Base-by-base conservation (phyloP, 225 moss, liverwort and hornwort species). In the Sphagnum contortum region DNA sequence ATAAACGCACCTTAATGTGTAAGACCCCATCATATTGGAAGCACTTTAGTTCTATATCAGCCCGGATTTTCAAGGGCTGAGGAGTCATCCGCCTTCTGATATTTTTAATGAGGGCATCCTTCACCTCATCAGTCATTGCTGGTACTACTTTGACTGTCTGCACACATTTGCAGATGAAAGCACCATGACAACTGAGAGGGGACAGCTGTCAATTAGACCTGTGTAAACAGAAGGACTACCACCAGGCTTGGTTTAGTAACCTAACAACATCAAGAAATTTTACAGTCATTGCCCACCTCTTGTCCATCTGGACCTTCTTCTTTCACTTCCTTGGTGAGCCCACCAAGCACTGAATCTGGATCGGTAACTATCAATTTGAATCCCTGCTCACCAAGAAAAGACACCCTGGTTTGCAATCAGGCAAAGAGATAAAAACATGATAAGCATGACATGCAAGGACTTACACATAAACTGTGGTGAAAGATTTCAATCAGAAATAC, bases 41-140 rank as follows among this genome's bases (percentile, higher is more conserved):
- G 72, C 95, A 92, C 64, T 95, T 92, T 49, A 92, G 73, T 76
- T 95, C 95, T 8, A 95, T 83, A 76, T 95, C 95, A 29, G 95
- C 95, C 74, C 95, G 92, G 66, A 95, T 95, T 75, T 95, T 92
- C 64, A 95, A 74, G 4, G 95, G 92, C 71, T 95, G 95, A 45
- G 95, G 91, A 9, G 95, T 95, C 95, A 95, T 95, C 71, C 92
- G 78, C 79, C 95, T 82, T 61, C 89, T 82, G 57, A 95, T 92
- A 72, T 95, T 95, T 72, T 87, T 92, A 12, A 95, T 75, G 60
- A 95, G 91, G 47, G 89, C 73, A 58, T 95, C 95, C 78, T 88
- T 92, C 48, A 95, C 92, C 45, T 88, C 70, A 55, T 91, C 91
- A 57, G 86, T 91, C 91, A 95, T 92, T 64, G 95, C 88, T 74